A percentile compares a stretch with the other conserved stretches of the same genome.
Evolutionary conservation across 495 filamentous ascomycete genomes (phyloP).

Genomic region (Podospora sp.): DNA sequence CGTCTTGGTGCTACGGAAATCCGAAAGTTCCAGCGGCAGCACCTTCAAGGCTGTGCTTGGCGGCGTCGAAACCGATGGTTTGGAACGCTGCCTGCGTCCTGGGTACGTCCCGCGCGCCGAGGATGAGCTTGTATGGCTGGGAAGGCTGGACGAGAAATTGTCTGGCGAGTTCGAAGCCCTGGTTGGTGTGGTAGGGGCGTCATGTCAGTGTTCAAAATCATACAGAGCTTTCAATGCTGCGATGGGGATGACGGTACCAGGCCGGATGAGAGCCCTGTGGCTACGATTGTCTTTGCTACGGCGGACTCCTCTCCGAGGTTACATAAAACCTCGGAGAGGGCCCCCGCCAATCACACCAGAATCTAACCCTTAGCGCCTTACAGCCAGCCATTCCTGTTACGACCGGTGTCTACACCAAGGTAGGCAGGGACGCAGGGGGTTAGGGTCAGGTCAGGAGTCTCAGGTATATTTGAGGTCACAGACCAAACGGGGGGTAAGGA

Average conservation of each 20-base stretch:
- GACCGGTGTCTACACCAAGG: too few relatives aligned
- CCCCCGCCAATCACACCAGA: too few relatives aligned
- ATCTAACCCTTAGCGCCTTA: too few relatives aligned
- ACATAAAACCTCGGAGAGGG: too few relatives aligned
- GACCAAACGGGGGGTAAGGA: too few relatives aligned
- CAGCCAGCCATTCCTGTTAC: too few relatives aligned
- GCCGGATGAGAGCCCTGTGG: slow-evolving; percentile 27
- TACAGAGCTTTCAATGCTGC: not conserved
- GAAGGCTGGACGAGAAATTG: slow-evolving; percentile 43
- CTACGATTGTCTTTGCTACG: too few relatives aligned
- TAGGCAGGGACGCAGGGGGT: too few relatives aligned
- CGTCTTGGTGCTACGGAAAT: slow-evolving; percentile 38
- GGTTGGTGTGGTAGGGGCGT: not conserved
- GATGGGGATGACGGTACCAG: slow-evolving; percentile 24
- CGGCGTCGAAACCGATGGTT: slow-evolving; percentile 36
- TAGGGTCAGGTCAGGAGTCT: too few relatives aligned
- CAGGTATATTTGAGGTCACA: too few relatives aligned
- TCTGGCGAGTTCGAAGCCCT: slow-evolving; percentile 46
- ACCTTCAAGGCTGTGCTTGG: slow-evolving; percentile 43
- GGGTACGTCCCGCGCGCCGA: slow-evolving; percentile 45
- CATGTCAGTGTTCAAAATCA: not conserved
- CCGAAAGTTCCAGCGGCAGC: slow-evolving; percentile 45
- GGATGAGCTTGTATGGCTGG: slow-evolving; percentile 46
- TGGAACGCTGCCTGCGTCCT: slow-evolving; percentile 41
- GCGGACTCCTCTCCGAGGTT: too few relatives aligned